These are phyloP conservation scores for Beauveria sp. DNA, from an alignment of 2,329 filamentous ascomycete species.

Conservation along the genomic window DNA sequence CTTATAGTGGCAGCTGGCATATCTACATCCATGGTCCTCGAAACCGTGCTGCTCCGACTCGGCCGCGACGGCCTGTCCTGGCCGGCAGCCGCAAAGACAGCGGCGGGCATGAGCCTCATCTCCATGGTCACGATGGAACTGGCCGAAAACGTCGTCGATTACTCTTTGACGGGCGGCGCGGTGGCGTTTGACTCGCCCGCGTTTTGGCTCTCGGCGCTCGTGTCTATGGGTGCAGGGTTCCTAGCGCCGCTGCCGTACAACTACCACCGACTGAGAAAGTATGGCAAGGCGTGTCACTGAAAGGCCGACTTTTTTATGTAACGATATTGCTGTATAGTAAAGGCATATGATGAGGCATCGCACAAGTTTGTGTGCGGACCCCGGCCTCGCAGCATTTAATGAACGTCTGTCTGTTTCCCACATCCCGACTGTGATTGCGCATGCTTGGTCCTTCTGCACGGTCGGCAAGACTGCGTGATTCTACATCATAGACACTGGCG, in stretches of 20 bases:
- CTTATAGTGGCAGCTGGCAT: slow-evolving; percentile 43
- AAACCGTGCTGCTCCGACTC: slow-evolving; percentile 41
- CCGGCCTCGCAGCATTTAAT: neutral
- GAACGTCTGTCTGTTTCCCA: neutral
- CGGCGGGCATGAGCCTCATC: slow-evolving; percentile 50
- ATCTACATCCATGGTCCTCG: slow-evolving; percentile 42
- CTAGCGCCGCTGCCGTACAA: slow-evolving; percentile 46
- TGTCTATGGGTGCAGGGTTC: slow-evolving; percentile 37
- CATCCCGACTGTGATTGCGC: neutral
- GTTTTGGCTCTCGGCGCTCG: slow-evolving; percentile 44
- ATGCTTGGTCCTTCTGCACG: neutral
- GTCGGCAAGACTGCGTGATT: neutral
- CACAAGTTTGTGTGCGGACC: neutral
- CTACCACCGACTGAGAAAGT: slow-evolving; percentile 39
- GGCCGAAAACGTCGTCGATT: slow-evolving; percentile 48
- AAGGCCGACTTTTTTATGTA: neutral
- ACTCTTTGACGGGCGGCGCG: slow-evolving; percentile 43
- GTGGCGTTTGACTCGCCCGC: slow-evolving; percentile 36
- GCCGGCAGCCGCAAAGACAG: slow-evolving; percentile 39
- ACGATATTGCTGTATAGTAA: neutral
- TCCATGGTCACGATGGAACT: slow-evolving; percentile 53
- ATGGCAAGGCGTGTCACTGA: slow-evolving; percentile 41
- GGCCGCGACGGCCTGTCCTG: slow-evolving; percentile 41
- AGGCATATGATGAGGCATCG: neutral
- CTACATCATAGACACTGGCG: neutral